Percentiles rank a stretch among this genome's conserved stretches.
phyloP scores from a whole-genome alignment of 2,329 filamentous ascomycete genomes.

The Colletotrichum agaves region DNA sequence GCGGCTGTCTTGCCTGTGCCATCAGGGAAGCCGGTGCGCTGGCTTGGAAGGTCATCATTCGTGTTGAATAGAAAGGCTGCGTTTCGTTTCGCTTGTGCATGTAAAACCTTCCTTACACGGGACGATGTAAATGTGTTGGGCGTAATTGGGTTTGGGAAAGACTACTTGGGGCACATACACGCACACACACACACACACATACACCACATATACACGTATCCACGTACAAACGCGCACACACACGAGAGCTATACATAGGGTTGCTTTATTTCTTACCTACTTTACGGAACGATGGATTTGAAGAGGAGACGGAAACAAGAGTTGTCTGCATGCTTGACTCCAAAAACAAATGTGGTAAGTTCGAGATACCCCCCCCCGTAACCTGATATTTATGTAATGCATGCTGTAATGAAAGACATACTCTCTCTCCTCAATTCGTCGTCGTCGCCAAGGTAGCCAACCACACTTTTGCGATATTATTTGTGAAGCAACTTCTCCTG shows the following conservation, averaged over 20 bases:
- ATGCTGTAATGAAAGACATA: constrained; percentile 7
- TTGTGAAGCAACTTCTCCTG: too few species aligned
- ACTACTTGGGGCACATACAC: neutral
- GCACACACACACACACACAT: constrained; percentile 3
- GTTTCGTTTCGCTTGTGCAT: neutral
- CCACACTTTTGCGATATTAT: neutral
- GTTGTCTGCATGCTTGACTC: constrained; percentile 24
- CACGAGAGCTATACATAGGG: constrained; percentile 26
- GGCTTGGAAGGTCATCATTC: constrained; percentile 74
- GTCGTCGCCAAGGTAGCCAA: neutral
- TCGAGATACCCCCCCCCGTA: constrained; percentile 25
- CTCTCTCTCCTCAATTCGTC: neutral
- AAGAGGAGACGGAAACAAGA: neutral
- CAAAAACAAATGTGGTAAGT: constrained; percentile 12
- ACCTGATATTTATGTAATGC: neutral
- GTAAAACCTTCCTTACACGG: neutral
- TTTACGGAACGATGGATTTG: constrained; percentile 1
- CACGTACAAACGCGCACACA: constrained; percentile 1
- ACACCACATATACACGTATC: neutral
- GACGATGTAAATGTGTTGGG: neutral
- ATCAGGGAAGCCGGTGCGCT: constrained; percentile 79
- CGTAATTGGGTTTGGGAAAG: constrained; percentile 4
- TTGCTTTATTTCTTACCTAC: constrained; percentile 12
- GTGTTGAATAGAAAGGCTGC: constrained; percentile 57
- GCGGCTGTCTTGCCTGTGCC: constrained; percentile 79